These are phyloP conservation scores for Suhomyces anneliseae DNA, from an alignment of 1,139 yeast genomes.

Conservation along the genomic window DNA sequence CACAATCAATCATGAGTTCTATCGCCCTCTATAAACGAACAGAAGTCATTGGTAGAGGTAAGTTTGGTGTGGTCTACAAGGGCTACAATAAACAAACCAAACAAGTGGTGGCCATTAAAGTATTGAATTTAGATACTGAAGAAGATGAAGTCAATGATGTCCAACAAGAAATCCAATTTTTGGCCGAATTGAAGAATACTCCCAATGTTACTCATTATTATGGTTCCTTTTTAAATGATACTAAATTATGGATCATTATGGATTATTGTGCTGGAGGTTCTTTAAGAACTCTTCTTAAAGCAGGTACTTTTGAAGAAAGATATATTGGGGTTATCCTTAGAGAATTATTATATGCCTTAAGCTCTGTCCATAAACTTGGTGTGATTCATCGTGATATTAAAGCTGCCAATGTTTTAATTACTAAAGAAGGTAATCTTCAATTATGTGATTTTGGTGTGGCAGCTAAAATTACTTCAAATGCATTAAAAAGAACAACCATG, in stretches of 20 bases:
- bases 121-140: constrained; percentile 85
- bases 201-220: constrained; percentile 93
- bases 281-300: constrained; percentile 77
- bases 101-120: constrained; percentile 88
- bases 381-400: constrained; percentile 95
- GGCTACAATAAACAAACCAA: constrained; percentile 66
- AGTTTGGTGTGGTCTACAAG: constrained; percentile 94
- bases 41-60: constrained; percentile 93
- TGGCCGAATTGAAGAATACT: constrained; percentile 75
- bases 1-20: constrained; percentile 9
- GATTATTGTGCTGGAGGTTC: constrained; percentile 98
- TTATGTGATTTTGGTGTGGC: constrained; percentile 98
- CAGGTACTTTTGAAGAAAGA: constrained; percentile 86
- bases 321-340: constrained; percentile 80
- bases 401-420: constrained; percentile 90
- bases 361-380: constrained; percentile 81
- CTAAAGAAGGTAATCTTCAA: constrained; percentile 86
- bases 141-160: constrained; percentile 95
- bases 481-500: constrained; percentile 80
- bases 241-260: constrained; percentile 96
- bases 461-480: constrained; percentile 75
- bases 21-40: constrained; percentile 61
- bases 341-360: constrained; percentile 75
- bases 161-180: constrained; percentile 86
- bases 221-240: constrained; percentile 83